Base-by-base conservation (phyloP, 352 stramenopile genomes). In the Globisporangium orthogonon region DNA sequence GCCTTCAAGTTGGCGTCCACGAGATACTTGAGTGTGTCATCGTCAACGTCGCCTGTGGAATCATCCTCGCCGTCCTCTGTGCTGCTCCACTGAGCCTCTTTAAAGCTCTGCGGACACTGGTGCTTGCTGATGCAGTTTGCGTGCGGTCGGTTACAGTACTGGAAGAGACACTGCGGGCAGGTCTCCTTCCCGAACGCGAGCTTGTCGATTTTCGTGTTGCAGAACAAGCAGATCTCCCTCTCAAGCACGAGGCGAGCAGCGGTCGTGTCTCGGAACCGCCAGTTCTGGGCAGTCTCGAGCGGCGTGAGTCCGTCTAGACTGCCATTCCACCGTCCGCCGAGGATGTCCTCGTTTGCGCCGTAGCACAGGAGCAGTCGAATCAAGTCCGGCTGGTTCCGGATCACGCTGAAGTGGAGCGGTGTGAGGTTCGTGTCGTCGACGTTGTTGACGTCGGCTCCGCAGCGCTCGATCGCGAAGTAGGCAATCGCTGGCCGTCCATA, bases 361-460 rank as follows among this genome's bases (percentile, higher is more conserved):
- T 70, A 70, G 18, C 54, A 67, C 31, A 92, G 70, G 23, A 95
- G 62, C 23, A 92, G 45, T 14, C 85, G 85, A 28, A 88, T 67
- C 53, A 88, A 62, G 47, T 95, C 82, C 1, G 83, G 83, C 29
- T 92, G 73, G 51, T 95, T 92, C 10, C 74, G 78, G 35, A 92
- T 72, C 28, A 87, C 78, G 33, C 69, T 77, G 59, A 92, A 91
- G 63, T 95, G 85, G 31, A 95, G 60, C 17, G 85, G 85, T 3
- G 73, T 91, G 37, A 95, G 66, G 5, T 63, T 67, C 6, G 67
- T 73, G 48, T 93, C 85, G 52, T 95, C 83, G 2, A 60, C 52
- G 59, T 83, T 87, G 64, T 95, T 81, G 15, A 89, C 70, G 47
- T 92, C 69, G 5, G 83, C 85, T 37, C 73, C 70, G 47, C 70